Evolutionary conservation across 345 rosid species (phyloP).

Genomic region (Camelina laxa): DNA sequence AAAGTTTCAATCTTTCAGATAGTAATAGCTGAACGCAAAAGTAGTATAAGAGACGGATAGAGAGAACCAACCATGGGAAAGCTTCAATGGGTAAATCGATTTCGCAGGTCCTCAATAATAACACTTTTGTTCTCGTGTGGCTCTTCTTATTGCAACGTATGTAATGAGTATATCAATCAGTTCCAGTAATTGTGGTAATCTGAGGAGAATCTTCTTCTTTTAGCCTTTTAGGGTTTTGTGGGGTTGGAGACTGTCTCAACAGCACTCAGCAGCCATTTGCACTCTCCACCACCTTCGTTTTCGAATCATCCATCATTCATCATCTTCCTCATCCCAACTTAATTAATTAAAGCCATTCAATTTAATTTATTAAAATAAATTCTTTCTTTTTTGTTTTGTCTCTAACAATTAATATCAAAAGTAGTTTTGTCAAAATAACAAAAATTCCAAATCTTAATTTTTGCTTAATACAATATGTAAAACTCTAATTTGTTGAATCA

Average conservation of each 20-base stretch:
- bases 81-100: constrained; percentile 5
- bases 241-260: background rate
- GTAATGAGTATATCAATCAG: background rate
- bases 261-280: constrained; percentile 21
- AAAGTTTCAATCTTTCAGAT: background rate
- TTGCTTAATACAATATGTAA: background rate
- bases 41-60: background rate
- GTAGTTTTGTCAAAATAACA: background rate
- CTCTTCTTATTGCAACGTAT: constrained; percentile 25
- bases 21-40: background rate
- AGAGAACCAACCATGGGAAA: constrained; percentile 39
- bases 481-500: background rate
- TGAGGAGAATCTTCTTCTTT: background rate
- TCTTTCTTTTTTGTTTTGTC: background rate
- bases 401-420: background rate
- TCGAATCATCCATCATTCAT: constrained; percentile 28
- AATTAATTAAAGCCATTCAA: constrained; percentile 27
- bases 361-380: background rate
- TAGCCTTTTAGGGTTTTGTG: constrained; percentile 28
- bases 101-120: background rate
- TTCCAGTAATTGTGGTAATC: background rate
- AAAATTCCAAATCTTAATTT: background rate
- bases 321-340: constrained; percentile 27
- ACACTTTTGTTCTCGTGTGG: constrained; percentile 2
- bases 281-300: constrained; percentile 37